Conservation (phyloP, 257 asterid species). For the Thymus quinquecostatus region DNA sequence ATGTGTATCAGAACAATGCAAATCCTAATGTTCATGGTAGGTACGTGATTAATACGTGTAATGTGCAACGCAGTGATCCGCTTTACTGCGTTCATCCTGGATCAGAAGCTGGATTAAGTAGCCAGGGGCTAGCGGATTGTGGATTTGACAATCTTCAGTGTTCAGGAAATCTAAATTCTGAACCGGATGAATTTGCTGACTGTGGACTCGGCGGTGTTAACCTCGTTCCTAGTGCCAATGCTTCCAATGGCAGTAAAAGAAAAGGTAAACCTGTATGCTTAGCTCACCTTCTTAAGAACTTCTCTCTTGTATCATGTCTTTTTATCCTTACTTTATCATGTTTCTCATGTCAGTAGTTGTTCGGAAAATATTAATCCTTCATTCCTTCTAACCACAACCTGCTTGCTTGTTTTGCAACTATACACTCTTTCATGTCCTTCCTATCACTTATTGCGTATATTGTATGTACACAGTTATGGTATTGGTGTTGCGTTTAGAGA, state of each 20-base stretch:
- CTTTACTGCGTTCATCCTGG: conserved; percentile 82
- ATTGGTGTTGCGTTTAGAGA: conserved; percentile 6
- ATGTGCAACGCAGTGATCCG: conserved; percentile 72
- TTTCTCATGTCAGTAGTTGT: conserved; percentile 1
- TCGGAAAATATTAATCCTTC: not conserved
- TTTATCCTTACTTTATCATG: conserved; percentile 23
- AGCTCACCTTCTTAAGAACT: not conserved
- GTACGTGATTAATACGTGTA: conserved; percentile 78
- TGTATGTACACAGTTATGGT: not conserved
- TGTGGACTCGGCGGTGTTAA: conserved; percentile 50
- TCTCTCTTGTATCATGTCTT: conserved; percentile 18
- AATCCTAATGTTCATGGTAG: conserved; percentile 60
- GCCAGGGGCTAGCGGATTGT: conserved; percentile 59
- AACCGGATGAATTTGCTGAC: conserved; percentile 45
- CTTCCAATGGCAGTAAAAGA: conserved; percentile 51
- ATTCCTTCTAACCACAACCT: not conserved
- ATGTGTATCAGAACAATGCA: conserved; percentile 44
- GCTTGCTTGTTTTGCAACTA: not conserved
- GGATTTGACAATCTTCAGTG: conserved; percentile 67
- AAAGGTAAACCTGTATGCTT: conserved; percentile 46
- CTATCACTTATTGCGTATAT: not conserved
- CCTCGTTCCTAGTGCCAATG: conserved; percentile 30
- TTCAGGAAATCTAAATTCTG: conserved; percentile 52
- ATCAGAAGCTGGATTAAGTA: conserved; percentile 54
- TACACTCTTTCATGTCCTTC: not conserved